These are phyloP conservation scores for Senecio squalidus DNA, from an alignment of 140 eudicot genomes.

Conservation along the genomic window DNA sequence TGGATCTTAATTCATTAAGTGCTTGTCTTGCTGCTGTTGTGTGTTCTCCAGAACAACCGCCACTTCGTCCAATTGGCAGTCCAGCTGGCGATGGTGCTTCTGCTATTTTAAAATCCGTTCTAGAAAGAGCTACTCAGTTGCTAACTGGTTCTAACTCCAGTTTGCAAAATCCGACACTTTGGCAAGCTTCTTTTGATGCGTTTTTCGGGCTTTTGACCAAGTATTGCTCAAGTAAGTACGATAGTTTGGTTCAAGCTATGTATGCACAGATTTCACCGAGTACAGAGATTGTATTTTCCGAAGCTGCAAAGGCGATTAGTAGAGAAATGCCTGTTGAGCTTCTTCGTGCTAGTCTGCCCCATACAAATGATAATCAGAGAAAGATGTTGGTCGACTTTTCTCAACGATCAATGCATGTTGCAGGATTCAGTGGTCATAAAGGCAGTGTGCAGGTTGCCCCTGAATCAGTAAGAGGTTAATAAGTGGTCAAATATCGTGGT, in stretches of 20 bases:
- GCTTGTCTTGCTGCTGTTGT: slow-evolving; percentile 98
- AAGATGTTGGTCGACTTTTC: slow-evolving; percentile 69
- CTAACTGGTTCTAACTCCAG: slow-evolving; percentile 27
- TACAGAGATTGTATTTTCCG: slow-evolving; percentile 45
- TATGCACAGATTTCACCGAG: slow-evolving; percentile 39
- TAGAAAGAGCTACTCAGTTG: slow-evolving; percentile 68
- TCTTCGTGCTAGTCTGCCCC: slow-evolving; percentile 90
- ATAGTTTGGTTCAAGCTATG: slow-evolving; percentile 72
- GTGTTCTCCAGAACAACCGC: slow-evolving; percentile 95
- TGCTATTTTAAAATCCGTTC: slow-evolving; percentile 54
- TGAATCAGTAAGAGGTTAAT: slow-evolving; percentile 69
- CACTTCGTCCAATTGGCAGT: slow-evolving; percentile 91
- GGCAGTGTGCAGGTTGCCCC: slow-evolving; percentile 71
- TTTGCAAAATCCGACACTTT: slow-evolving; percentile 60
- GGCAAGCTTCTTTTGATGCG: slow-evolving; percentile 95
- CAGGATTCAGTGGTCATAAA: slow-evolving; percentile 55
- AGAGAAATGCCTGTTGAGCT: slow-evolving; percentile 97
- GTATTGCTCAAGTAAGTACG: slow-evolving; percentile 76
- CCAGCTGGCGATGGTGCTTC: slow-evolving; percentile 93
- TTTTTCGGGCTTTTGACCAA: slow-evolving; percentile 82
- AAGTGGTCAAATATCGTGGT: no score
- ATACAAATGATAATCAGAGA: slow-evolving; percentile 78
- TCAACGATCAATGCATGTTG: slow-evolving; percentile 75
- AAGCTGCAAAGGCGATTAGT: slow-evolving; percentile 65
- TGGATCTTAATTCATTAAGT: slow-evolving; percentile 90